These are phyloP conservation scores for Cicer yamashitae DNA, from an alignment of 306 rosid species.

Conservation along the genomic window DNA sequence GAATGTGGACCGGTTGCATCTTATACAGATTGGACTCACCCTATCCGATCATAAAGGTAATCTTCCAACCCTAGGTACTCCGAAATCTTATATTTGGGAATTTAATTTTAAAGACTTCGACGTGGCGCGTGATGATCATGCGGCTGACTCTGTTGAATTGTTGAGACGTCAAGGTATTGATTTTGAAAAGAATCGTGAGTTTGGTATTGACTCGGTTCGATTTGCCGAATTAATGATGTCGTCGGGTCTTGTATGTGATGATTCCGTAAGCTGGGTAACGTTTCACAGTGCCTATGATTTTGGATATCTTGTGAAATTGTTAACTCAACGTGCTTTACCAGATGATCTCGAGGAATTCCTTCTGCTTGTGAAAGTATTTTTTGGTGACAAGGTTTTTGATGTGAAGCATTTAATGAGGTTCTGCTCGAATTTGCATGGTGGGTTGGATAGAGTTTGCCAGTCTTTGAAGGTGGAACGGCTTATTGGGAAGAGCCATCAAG, in stretches of 20 bases:
- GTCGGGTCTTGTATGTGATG: slow-evolving; percentile 38
- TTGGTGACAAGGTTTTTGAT: slow-evolving; percentile 37
- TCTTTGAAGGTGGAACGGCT: slow-evolving; percentile 41
- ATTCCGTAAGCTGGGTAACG: slow-evolving; percentile 36
- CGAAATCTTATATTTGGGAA: slow-evolving; percentile 36
- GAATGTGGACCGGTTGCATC: slow-evolving; percentile 69
- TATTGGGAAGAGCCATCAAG: slow-evolving; percentile 42
- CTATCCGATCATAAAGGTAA: slow-evolving; percentile 38
- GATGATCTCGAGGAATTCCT: slow-evolving; percentile 35
- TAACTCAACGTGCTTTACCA: slow-evolving; percentile 28
- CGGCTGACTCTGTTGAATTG: slow-evolving; percentile 36
- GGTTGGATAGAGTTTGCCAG: slow-evolving; percentile 40
- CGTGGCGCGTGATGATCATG: slow-evolving; percentile 24
- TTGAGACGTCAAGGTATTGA: slow-evolving; percentile 40
- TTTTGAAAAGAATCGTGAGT: slow-evolving; percentile 42
- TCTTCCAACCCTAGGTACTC: slow-evolving; percentile 35
- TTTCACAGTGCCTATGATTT: slow-evolving; percentile 45
- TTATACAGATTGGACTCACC: slow-evolving; percentile 63
- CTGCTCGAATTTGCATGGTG: slow-evolving; percentile 36
- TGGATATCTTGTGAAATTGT: slow-evolving; percentile 36
- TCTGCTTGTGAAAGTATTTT: slow-evolving; percentile 15
- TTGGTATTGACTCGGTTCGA: slow-evolving; percentile 29
- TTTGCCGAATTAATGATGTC: slow-evolving; percentile 49
- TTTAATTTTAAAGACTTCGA: slow-evolving; percentile 44
- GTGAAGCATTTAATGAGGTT: slow-evolving; percentile 44